Percentiles rank a stretch among this genome's conserved stretches.
These are phyloP conservation scores for Linderniella brevidens DNA, from an alignment of 257 asterid species.

Conservation along the genomic window DNA sequence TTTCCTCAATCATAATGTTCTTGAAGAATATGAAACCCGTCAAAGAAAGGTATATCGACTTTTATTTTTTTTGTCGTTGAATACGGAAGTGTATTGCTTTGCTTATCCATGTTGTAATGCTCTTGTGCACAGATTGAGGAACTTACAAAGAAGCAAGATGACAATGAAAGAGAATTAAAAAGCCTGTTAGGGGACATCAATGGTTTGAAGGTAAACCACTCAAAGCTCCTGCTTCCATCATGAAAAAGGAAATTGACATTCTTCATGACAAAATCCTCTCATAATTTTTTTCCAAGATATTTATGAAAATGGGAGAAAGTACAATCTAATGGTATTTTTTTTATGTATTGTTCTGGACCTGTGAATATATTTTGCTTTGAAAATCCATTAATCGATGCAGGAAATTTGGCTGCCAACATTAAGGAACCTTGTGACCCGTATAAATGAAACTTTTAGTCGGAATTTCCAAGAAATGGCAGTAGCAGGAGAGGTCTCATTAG, in stretches of 20 bases:
- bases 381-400: constrained; percentile 25
- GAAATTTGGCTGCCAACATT: constrained; percentile 82
- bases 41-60: constrained; percentile 43
- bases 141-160: constrained; percentile 40
- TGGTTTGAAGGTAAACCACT: constrained; percentile 45
- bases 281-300: too few species aligned
- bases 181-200: constrained; percentile 35
- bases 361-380: too few species aligned
- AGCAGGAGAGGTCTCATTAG: constrained; percentile 91
- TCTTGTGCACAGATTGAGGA: constrained; percentile 43
- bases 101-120: not conserved
- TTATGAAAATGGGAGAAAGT: too few species aligned
- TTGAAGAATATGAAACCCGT: constrained; percentile 83
- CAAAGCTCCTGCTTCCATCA: not conserved
- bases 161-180: constrained; percentile 40
- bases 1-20: constrained; percentile 61
- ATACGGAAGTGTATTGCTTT: constrained; percentile 6
- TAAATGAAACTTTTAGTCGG: constrained; percentile 66
- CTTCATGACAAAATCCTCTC: not conserved
- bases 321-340: too few species aligned
- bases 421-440: constrained; percentile 59
- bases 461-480: constrained; percentile 99
- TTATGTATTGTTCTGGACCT: too few species aligned
- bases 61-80: not conserved
- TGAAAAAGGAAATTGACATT: constrained; percentile 3